phyloP scores from a whole-genome alignment of 495 filamentous ascomycete genomes.

The Collariella sp. region DNA sequence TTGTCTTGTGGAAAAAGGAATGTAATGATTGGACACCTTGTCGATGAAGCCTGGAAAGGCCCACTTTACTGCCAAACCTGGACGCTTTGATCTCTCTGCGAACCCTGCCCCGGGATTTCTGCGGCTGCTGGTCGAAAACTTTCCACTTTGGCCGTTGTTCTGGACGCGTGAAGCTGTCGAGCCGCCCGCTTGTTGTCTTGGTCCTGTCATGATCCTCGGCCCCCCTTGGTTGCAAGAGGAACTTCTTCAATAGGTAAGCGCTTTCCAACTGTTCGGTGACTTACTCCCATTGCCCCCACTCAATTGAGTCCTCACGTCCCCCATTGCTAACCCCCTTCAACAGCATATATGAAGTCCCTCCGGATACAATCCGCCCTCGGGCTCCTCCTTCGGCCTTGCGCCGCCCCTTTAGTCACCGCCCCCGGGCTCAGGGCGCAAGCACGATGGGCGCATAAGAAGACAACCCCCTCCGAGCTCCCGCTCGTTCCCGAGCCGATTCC shows the following conservation, averaged over 20 bases:
- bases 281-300: background rate
- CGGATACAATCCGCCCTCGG: conserved; percentile 24
- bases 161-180: conserved; percentile 1
- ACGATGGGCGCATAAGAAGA: conserved; percentile 23
- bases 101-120: conserved; percentile 11
- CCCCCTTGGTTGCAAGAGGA: conserved; percentile 1
- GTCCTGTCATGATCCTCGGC: conserved; percentile 15
- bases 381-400: conserved; percentile 25
- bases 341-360: conserved; percentile 27
- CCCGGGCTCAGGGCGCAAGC: conserved; percentile 24
- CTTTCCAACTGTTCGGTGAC: background rate
- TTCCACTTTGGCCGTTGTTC: conserved; percentile 6
- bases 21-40: background rate
- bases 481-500: conserved; percentile 63
- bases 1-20: background rate
- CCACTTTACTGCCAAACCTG: conserved; percentile 6
- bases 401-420: conserved; percentile 9
- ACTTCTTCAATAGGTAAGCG: conserved; percentile 16
- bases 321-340: background rate
- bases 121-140: conserved; percentile 18
- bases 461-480: conserved; percentile 30
- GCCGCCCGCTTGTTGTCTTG: conserved; percentile 2
- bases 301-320: background rate
- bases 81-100: conserved; percentile 9
- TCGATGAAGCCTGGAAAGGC: background rate